Percentiles rank a stretch among this genome's conserved stretches.
phyloP scores from a whole-genome alignment of 2,329 filamentous ascomycete genomes.

The Trichoderma sp. region DNA sequence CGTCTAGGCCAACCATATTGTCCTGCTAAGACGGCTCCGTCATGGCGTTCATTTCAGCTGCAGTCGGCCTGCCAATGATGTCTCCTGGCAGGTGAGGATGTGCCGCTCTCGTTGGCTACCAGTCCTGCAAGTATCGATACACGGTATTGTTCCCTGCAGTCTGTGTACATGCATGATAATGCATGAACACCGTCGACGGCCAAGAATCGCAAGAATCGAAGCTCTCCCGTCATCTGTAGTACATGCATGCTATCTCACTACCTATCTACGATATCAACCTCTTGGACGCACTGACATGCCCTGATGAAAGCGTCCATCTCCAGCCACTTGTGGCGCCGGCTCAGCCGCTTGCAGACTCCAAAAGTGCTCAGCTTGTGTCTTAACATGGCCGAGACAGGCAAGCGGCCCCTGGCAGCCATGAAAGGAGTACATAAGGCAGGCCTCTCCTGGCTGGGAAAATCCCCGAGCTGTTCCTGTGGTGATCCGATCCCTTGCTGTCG shows the following conservation, averaged over 20 bases:
- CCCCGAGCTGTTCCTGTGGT: conserved; percentile 22
- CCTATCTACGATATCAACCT: too few species aligned
- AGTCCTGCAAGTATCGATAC: background rate
- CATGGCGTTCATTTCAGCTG: conserved; percentile 11
- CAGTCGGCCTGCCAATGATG: conserved; percentile 5
- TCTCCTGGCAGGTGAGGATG: background rate
- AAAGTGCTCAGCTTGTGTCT: background rate
- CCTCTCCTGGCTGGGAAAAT: conserved; percentile 19
- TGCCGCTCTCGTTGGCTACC: conserved; percentile 1
- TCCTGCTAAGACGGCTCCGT: conserved; percentile 6
- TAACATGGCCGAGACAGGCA: too few species aligned
- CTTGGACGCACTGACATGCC: too few species aligned
- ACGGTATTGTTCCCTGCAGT: background rate
- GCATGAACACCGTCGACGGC: too few species aligned
- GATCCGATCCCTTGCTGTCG: conserved; percentile 23
- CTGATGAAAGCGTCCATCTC: background rate
- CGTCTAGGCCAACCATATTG: background rate
- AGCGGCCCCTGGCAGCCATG: conserved; percentile 6
- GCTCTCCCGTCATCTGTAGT: too few species aligned
- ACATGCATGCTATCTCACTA: too few species aligned
- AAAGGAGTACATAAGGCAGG: conserved; percentile 24
- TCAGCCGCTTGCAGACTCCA: conserved; percentile 7
- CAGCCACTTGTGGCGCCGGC: background rate
- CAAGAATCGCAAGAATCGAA: too few species aligned
- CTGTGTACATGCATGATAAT: too few species aligned